Conservation (phyloP, 768 basidiomycete species). For the Exsudoporus frostii region DNA sequence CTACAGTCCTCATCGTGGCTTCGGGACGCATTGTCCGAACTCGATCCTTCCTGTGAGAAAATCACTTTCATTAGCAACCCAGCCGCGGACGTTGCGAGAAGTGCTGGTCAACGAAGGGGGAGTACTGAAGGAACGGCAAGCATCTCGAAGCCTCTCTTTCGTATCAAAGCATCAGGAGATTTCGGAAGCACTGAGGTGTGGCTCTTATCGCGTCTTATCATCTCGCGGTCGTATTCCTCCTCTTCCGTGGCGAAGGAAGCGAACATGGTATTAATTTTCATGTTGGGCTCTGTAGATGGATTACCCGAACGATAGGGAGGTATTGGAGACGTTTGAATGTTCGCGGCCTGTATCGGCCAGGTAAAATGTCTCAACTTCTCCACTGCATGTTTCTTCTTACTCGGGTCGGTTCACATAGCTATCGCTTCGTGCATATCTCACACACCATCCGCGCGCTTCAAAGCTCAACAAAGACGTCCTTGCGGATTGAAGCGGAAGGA, state of each 20-base stretch:
- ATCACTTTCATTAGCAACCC: conserved; percentile 83
- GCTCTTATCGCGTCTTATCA: neutral
- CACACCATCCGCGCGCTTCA: conserved; percentile 73
- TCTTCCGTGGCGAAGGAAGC: neutral
- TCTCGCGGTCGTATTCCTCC: neutral
- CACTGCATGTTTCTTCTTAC: neutral
- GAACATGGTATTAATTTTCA: neutral
- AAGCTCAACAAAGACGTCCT: conserved; percentile 81
- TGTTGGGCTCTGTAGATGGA: conserved; percentile 66
- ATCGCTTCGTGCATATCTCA: conserved; percentile 76
- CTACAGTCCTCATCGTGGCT: conserved; percentile 78
- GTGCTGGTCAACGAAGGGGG: conserved; percentile 12
- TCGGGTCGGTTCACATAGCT: conserved; percentile 45
- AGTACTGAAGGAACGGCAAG: neutral
- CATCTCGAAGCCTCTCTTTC: conserved; percentile 56
- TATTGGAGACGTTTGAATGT: conserved; percentile 90
- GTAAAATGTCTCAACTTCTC: conserved; percentile 39
- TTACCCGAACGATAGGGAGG: conserved; percentile 89
- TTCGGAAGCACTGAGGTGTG: conserved; percentile 84
- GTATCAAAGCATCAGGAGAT: conserved; percentile 76
- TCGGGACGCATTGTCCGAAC: conserved; percentile 84
- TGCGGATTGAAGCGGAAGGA: conserved; percentile 82
- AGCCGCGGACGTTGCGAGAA: conserved; percentile 30
- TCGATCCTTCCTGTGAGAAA: conserved; percentile 85
- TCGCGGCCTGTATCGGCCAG: conserved; percentile 61